These are phyloP conservation scores for Jacaranda mimosifolia DNA, from an alignment of 257 asterid species.

Conservation along the genomic window DNA sequence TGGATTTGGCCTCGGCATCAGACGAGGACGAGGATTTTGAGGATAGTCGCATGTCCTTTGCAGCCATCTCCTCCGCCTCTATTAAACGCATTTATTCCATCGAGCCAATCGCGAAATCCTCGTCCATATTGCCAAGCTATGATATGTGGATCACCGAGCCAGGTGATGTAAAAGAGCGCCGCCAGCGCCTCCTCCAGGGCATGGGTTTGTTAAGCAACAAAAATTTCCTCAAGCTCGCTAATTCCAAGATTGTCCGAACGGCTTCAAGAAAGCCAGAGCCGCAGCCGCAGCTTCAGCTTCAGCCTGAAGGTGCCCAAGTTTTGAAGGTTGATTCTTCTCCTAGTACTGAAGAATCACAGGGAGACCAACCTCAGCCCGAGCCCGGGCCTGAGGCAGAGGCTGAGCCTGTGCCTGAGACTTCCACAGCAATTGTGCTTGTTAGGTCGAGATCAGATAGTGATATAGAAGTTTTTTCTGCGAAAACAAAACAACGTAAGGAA, in stretches of 20 bases:
- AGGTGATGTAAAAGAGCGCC: constrained; percentile 74
- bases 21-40: constrained; percentile 67
- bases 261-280: constrained; percentile 41
- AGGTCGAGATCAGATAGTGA: constrained; percentile 84
- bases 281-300: background rate
- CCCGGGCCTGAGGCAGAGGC: constrained; percentile 9
- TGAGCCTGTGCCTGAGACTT: constrained; percentile 17
- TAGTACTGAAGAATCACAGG: constrained; percentile 24
- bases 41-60: constrained; percentile 67
- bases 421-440: constrained; percentile 46
- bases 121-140: constrained; percentile 48
- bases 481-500: constrained; percentile 65
- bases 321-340: constrained; percentile 35
- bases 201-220: constrained; percentile 78
- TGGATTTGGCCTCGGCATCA: constrained; percentile 48
- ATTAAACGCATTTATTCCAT: constrained; percentile 37
- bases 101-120: constrained; percentile 26
- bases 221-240: constrained; percentile 53
- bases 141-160: constrained; percentile 86
- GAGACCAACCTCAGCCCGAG: constrained; percentile 4
- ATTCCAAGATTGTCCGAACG: constrained; percentile 46
- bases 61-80: constrained; percentile 55
- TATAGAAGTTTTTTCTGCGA: constrained; percentile 47
- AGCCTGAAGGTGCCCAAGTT: constrained; percentile 15
- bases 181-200: constrained; percentile 69